These are phyloP conservation scores for Knoxdaviesia capensis DNA, from an alignment of 2,329 filamentous ascomycete species.

Conservation along the genomic window DNA sequence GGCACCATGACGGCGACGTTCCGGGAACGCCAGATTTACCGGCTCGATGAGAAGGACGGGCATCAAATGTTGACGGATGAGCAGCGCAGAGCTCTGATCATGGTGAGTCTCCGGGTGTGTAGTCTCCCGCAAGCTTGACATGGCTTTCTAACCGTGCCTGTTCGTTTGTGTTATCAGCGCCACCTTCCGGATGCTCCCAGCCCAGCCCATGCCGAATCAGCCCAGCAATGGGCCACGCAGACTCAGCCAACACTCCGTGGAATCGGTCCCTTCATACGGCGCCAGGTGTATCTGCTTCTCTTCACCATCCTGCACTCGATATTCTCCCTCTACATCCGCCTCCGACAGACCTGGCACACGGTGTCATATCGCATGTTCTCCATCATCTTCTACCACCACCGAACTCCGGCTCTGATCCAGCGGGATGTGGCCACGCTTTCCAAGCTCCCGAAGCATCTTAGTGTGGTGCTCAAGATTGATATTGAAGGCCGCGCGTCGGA, in stretches of 20 bases:
- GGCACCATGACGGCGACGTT: constrained; percentile 11
- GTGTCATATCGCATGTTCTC: constrained; percentile 60
- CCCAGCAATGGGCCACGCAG: constrained; percentile 12
- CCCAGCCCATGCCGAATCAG: constrained; percentile 15
- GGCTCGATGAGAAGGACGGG: constrained; percentile 16
- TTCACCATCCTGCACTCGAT: constrained; percentile 56
- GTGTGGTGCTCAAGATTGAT: constrained; percentile 62
- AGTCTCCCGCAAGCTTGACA: not conserved
- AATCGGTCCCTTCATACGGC: constrained; percentile 38
- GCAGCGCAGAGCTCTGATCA: constrained; percentile 9
- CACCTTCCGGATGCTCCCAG: constrained; percentile 11
- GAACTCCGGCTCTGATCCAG: constrained; percentile 79
- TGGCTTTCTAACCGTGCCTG: constrained; percentile 2
- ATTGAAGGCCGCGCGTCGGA: constrained; percentile 48
- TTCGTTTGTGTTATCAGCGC: constrained; percentile 1
- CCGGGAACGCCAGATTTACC: constrained; percentile 17
- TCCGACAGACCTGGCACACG: constrained; percentile 61
- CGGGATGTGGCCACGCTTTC: constrained; percentile 61
- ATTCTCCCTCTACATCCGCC: constrained; percentile 74
- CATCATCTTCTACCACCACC: constrained; percentile 85
- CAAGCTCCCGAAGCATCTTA: constrained; percentile 67
- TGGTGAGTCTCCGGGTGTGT: constrained; percentile 2
- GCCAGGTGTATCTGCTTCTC: constrained; percentile 43
- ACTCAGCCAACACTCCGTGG: constrained; percentile 24
- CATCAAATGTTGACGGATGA: constrained; percentile 15